Evolutionary conservation across 768 basidiomycete genomes (phyloP).

Genomic region (Pleurotus eryngii): DNA sequence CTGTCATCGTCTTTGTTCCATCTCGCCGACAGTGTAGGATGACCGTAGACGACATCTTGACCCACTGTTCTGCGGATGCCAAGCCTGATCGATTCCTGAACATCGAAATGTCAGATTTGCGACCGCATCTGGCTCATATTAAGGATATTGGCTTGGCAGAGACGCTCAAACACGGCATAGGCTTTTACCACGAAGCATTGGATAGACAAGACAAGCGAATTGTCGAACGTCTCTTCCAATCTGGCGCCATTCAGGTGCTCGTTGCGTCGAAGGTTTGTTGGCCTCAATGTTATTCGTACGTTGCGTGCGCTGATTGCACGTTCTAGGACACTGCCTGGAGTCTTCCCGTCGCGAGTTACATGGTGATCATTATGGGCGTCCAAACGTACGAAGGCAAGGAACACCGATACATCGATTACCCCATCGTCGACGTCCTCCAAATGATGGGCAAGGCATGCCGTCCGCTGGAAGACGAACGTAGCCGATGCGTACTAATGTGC

Average conservation of each 20-base stretch:
- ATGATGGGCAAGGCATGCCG: conserved; percentile 99
- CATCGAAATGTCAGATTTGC: conserved; percentile 76
- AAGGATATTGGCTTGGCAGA: conserved; percentile 74
- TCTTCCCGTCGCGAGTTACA: conserved; percentile 88
- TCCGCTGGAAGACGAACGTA: conserved; percentile 81
- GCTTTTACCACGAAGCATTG: conserved; percentile 93
- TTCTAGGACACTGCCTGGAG: conserved; percentile 92
- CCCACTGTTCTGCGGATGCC: conserved; percentile 86
- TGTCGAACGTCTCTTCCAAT: conserved; percentile 87
- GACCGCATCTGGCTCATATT: conserved; percentile 85
- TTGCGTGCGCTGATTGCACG: not conserved
- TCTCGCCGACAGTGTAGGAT: conserved; percentile 92
- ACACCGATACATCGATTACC: conserved; percentile 96
- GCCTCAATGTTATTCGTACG: not conserved
- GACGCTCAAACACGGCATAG: conserved; percentile 85
- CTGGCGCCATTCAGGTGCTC: conserved; percentile 91
- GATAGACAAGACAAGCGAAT: conserved; percentile 91
- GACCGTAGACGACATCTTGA: conserved; percentile 87
- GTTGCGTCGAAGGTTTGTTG: conserved; percentile 83
- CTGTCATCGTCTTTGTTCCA: conserved; percentile 90
- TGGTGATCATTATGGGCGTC: conserved; percentile 99
- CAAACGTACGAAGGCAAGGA: conserved; percentile 96
- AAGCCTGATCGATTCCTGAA: conserved; percentile 86
- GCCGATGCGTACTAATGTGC: conserved; percentile 95
- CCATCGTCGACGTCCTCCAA: conserved; percentile 96